Evolutionary conservation across 2,329 filamentous ascomycete species (phyloP), one percentile per base, ranked within the genome.

Genomic region (Cladosporium velox): DNA sequence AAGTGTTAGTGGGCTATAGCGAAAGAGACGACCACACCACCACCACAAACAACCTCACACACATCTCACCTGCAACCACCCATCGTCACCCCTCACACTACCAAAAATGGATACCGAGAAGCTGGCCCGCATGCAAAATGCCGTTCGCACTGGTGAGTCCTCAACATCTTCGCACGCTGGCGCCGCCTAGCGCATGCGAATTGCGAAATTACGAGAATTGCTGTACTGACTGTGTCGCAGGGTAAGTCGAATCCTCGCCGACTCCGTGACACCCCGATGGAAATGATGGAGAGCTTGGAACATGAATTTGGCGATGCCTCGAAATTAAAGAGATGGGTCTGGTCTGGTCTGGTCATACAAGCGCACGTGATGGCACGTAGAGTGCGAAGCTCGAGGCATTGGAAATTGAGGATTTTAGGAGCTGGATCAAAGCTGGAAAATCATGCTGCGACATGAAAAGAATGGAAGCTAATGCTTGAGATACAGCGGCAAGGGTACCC

Each of bases 401-500:
- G 51, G 61, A 47, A 35, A 15, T 47, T 51, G 61, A 11, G 12
- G 24, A 35, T 5, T 1, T 32, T 15, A 10, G 35, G 35, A 57
- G 24, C 4, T 26, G 49, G 21, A 64, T 34, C 28, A 51, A 32
- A 47, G 30, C 47, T 47, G 14, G 57, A 7, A 35, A 62, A 38
- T 28, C n/a, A 62, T 35, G 35, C 18, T 57, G 61, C 61, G 61
- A 47, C n/a, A 52, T 30, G 30, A 47, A 21, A 26, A 24, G 35
- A 47, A 32, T 18, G n/a, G 51, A 34, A 41, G 61, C 63, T 65
- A 65, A 65, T 59, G 54, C 44, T 24, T 55, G 55, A 58, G 55
- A 67, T 70, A 73, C 76, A 90, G 94, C 85, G 95, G 95, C 86
- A 99, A 99, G 88, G 95, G 95, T 77, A 97, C 95, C 75, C 95